phyloP scores from a whole-genome alignment of 2,329 filamentous ascomycete species.

The Pseudogymnoascus sp. region DNA sequence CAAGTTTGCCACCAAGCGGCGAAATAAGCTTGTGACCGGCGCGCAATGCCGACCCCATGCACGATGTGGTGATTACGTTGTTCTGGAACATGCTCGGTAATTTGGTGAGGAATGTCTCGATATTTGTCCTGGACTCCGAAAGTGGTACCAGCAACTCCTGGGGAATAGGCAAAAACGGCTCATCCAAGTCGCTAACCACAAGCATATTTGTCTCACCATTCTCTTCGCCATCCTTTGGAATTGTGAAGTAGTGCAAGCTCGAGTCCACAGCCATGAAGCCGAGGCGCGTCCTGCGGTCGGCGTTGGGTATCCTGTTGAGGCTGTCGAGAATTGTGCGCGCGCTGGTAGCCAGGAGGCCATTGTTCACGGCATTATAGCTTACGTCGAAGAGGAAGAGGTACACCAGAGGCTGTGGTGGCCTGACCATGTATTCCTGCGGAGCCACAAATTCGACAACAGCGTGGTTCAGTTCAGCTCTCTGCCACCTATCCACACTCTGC shows the following conservation, averaged over 20 bases:
- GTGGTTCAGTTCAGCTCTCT: slow-evolving; percentile 86
- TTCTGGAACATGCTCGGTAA: slow-evolving; percentile 95
- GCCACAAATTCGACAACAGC: slow-evolving; percentile 97
- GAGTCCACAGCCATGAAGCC: slow-evolving; percentile 95
- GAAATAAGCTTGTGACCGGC: slow-evolving; percentile 95
- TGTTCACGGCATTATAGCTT: slow-evolving; percentile 82
- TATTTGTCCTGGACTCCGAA: slow-evolving; percentile 79
- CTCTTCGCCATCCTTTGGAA: slow-evolving; percentile 82
- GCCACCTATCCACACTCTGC: slow-evolving; percentile 86
- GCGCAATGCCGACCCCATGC: slow-evolving; percentile 86
- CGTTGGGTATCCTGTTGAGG: slow-evolving; percentile 95
- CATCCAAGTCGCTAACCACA: slow-evolving; percentile 88
- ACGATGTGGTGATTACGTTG: slow-evolving; percentile 82
- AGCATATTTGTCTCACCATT: slow-evolving; percentile 82
- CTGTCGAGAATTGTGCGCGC: slow-evolving; percentile 92
- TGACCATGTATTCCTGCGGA: slow-evolving; percentile 98
- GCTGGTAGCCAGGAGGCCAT: slow-evolving; percentile 82
- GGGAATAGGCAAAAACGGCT: slow-evolving; percentile 92
- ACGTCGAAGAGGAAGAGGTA: slow-evolving; percentile 96
- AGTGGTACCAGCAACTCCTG: slow-evolving; percentile 85
- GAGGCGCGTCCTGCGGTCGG: slow-evolving; percentile 81
- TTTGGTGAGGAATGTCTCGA: slow-evolving; percentile 84
- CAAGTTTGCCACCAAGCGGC: slow-evolving; percentile 88
- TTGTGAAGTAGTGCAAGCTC: slow-evolving; percentile 90
- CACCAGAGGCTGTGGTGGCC: slow-evolving; percentile 87